Evolutionary conservation across 2,329 filamentous ascomycete genomes (phyloP).

Genomic region (Penicillium verrucosum): DNA sequence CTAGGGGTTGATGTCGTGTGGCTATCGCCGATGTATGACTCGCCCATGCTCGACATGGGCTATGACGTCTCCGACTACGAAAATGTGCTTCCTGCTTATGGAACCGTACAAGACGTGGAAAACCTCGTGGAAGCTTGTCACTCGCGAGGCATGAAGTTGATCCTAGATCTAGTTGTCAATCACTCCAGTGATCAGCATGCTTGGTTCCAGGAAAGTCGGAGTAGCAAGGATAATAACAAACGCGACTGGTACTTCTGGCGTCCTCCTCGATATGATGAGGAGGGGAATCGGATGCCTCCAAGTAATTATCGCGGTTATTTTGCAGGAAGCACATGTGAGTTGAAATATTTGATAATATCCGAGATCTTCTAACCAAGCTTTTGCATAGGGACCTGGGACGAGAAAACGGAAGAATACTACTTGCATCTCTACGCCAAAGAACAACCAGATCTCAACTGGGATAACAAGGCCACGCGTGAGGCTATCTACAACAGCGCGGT

Average conservation of each 20-base stretch:
- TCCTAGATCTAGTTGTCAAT: slow-evolving; percentile 70
- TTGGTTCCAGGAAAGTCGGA: slow-evolving; percentile 64
- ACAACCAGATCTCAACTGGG: slow-evolving; percentile 78
- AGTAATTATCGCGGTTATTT: slow-evolving; percentile 69
- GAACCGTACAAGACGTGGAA: slow-evolving; percentile 60
- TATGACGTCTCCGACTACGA: slow-evolving; percentile 68
- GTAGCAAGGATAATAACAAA: slow-evolving; percentile 56
- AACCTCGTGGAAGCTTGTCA: slow-evolving; percentile 55
- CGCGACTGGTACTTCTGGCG: slow-evolving; percentile 61
- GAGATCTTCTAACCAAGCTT: neutral
- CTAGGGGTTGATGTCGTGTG: slow-evolving; percentile 65
- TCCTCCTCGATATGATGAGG: slow-evolving; percentile 46
- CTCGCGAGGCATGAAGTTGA: slow-evolving; percentile 60
- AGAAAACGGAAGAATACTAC: slow-evolving; percentile 66
- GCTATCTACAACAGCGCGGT: slow-evolving; percentile 67
- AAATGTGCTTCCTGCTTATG: slow-evolving; percentile 58
- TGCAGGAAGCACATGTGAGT: slow-evolving; percentile 54
- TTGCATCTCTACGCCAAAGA: slow-evolving; percentile 68
- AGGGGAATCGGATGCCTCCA: slow-evolving; percentile 62
- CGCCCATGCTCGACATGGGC: slow-evolving; percentile 66
- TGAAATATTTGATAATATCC: no score
- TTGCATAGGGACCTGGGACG: slow-evolving; percentile 57
- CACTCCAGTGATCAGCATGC: slow-evolving; percentile 66
- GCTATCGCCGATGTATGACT: slow-evolving; percentile 64
- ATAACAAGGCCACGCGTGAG: slow-evolving; percentile 59